Evolutionary conservation across 345 rosid species (phyloP), one percentile per base, ranked within the genome.

Genomic region (Carallia pectinifolia): DNA sequence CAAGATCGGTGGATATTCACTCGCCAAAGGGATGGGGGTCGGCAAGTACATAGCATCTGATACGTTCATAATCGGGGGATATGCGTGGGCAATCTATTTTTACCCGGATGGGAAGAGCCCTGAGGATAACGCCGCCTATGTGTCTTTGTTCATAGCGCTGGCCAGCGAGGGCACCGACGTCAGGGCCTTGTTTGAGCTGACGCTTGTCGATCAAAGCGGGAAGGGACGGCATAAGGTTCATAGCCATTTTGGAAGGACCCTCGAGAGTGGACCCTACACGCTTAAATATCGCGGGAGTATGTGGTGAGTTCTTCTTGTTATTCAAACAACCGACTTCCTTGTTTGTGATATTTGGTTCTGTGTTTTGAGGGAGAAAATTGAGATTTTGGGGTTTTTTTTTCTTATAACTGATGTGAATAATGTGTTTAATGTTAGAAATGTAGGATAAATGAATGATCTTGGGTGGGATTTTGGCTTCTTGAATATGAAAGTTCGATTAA

Each of bases 241-340:
- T 64, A 83, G 83, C 87, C 91, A 87, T 83, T 87, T 87, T 17
- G 89, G 89, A 33, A 78, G 89, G 76, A 64, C 87, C 72, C 88
- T 83, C 18, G 91, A 87, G 78, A 76, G 86, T 23, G 89, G 91
- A 19, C 91, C 91, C 0, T 87, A 87, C 70, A 78, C 83, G 16
- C 85, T 88, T 10, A 88, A 85, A 52, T 85, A 88, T 64, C 67
- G 92, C 13, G 90, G 92, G 44, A 87, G 91, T 82, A 87, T 87
- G 91, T 87, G 91, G 91, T 87, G 58, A 70, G 87, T 61, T 37
- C 66, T 56, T 23, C 29, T 36, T 58, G 62, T 68, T 39, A 23
- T 23, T 23, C 23, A 23, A 23, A 23, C 23, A 23, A 23, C 23
- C 23, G 23, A 23, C 23, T 56, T 19, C 59, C 30, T 55, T 27